Conservation (phyloP, 1,284 basidiomycete species). For the Leccinum holopus region DNA sequence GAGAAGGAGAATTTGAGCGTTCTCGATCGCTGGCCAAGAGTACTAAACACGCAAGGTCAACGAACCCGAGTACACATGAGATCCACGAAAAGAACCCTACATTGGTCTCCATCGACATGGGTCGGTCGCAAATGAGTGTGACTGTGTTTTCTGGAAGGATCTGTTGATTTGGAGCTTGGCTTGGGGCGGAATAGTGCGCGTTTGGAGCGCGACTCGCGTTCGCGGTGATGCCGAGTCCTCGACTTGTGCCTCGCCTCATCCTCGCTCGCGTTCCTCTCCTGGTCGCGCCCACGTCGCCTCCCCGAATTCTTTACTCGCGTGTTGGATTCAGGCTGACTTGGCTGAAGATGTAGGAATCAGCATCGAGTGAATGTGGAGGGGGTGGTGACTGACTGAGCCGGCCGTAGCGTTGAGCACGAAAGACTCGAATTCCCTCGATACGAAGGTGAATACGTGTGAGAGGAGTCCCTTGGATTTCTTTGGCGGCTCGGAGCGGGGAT, state of each 20-base stretch:
- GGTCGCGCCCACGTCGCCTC: conserved; percentile 8
- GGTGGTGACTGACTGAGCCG: conserved; percentile 27
- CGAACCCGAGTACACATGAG: not conserved
- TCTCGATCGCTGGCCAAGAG: conserved; percentile 27
- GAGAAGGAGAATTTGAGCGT: conserved; percentile 25
- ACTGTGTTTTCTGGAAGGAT: conserved; percentile 9
- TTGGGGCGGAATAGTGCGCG: conserved; percentile 11
- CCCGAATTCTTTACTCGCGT: conserved; percentile 9
- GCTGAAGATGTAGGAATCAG: conserved; percentile 16
- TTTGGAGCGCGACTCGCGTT: conserved; percentile 17
- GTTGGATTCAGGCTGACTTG: conserved; percentile 14
- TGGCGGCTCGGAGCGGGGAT: not conserved
- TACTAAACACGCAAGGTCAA: conserved; percentile 16
- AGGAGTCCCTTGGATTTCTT: conserved; percentile 44
- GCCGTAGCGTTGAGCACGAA: conserved; percentile 66
- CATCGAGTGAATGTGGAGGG: not conserved
- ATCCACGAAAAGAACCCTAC: conserved; percentile 12
- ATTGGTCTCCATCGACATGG: conserved; percentile 17
- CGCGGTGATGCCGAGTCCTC: conserved; percentile 8
- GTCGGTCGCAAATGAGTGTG: conserved; percentile 6
- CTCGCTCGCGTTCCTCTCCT: conserved; percentile 16
- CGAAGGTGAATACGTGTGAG: conserved; percentile 63
- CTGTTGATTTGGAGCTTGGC: conserved; percentile 23
- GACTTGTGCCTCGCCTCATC: conserved; percentile 12
- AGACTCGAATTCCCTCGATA: conserved; percentile 67